These are phyloP conservation scores for Lenwebbia sp. DNA, from an alignment of 345 rosid genomes.

Conservation along the genomic window DNA sequence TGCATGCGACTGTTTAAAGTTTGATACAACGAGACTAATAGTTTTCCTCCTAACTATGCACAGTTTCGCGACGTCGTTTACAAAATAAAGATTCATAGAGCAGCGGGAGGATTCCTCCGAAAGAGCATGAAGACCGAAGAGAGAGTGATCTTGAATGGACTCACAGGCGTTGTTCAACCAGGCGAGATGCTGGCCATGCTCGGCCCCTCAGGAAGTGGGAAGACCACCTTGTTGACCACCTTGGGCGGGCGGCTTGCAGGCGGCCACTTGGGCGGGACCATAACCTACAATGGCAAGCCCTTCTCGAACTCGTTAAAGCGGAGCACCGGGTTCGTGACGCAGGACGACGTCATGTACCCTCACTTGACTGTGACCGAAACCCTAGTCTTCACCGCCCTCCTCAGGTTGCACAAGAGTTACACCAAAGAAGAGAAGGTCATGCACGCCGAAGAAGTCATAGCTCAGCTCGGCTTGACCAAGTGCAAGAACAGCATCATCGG, in stretches of 20 bases:
- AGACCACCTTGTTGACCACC: conserved; percentile 43
- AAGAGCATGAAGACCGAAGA: conserved; percentile 10
- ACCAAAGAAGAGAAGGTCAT: conserved; percentile 20
- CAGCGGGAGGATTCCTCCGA: background rate
- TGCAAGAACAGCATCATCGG: conserved; percentile 38
- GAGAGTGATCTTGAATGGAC: conserved; percentile 32
- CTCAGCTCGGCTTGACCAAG: conserved; percentile 27
- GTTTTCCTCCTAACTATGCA: background rate
- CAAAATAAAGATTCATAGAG: conserved; percentile 5
- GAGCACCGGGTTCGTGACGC: conserved; percentile 42
- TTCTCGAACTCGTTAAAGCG: conserved; percentile 28
- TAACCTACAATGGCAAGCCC: conserved; percentile 29
- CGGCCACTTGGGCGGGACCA: conserved; percentile 18
- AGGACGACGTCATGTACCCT: conserved; percentile 34
- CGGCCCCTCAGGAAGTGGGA: conserved; percentile 58
- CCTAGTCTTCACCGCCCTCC: conserved; percentile 40
- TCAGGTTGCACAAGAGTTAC: conserved; percentile 23
- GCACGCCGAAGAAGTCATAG: conserved; percentile 36
- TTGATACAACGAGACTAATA: background rate
- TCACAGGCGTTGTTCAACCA: conserved; percentile 24
- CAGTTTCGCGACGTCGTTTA: conserved; percentile 39
- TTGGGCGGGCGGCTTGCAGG: conserved; percentile 25
- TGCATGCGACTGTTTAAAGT: background rate
- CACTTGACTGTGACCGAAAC: conserved; percentile 51
- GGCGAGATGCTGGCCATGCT: conserved; percentile 48